Base-by-base conservation (phyloP, 2,329 filamentous ascomycete species). In the Diplodia mutila region DNA sequence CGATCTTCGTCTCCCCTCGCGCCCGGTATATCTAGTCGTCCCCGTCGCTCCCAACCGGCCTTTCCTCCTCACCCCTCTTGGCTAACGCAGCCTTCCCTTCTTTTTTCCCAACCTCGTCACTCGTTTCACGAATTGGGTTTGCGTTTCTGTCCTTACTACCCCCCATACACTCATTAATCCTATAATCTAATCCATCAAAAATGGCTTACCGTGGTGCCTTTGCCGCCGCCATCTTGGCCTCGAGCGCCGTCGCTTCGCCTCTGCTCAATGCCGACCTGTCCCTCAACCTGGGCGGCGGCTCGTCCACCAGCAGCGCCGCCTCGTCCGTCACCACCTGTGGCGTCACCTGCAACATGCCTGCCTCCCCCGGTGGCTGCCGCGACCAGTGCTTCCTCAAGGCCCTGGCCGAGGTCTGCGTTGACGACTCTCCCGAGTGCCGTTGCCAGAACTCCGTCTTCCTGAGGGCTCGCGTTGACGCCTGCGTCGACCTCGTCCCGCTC, bases 371-470 rank as follows among this genome's bases (percentile, higher is more conserved):
- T 18, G 65, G 65, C 53, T 67, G 65, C 65, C 65, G 65, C 16
- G 65, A 67, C 37, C 42, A 67, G 65, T 67, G 65, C 65, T 67
- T 67, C 65, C 46, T 67, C 14, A 67, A 61, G 53, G 65, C 65
- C 21, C 65, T 67, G 21, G 65, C 65, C 18, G 54, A 67, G 42
- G 53, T 67, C 23, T 67, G 65, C 23, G 9, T 67, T 32, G 39
- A 59, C 42, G 65, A 67, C 65, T 42, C 54, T 16, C 65, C 65
- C 53, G 53, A 59, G 54, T 67, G 65, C 54, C 65, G 65, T 32
- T 67, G 65, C 65, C 29, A 59, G 53, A 67, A 67, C 65, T 27
- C 42, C n/a, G 65, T 67, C 46, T 42, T 67, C 53, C 65, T 67
- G n/a, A 39, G 61, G 65, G 65, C 65, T 34, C 16, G 23, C 25